A percentile compares a stretch with the other conserved stretches of the same genome.
Evolutionary conservation across 2,329 filamentous ascomycete species (phyloP).

Genomic region (Aspergillus jensenii): DNA sequence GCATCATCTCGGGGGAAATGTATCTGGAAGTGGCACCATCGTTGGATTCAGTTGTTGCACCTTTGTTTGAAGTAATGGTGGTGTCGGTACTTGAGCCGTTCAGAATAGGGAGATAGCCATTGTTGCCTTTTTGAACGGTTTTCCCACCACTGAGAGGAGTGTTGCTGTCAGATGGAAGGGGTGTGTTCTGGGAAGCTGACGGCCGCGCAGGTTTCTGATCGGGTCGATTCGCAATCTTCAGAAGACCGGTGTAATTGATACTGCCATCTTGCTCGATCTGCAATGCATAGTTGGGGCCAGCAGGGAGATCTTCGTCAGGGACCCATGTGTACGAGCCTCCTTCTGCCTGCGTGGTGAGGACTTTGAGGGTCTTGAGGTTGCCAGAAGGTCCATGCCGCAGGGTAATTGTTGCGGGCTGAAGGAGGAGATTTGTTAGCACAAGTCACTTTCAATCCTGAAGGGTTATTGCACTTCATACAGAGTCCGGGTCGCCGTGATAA

Average conservation of each 20-base stretch:
- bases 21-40: slow-evolving; percentile 14
- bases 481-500: slow-evolving; percentile 47
- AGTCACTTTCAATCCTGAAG: background rate
- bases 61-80: slow-evolving; percentile 15
- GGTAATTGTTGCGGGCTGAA: slow-evolving; percentile 55
- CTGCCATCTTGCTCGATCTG: slow-evolving; percentile 54
- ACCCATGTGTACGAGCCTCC: slow-evolving; percentile 54
- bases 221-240: slow-evolving; percentile 43
- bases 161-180: slow-evolving; percentile 12
- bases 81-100: slow-evolving; percentile 6
- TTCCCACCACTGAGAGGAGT: slow-evolving; percentile 11
- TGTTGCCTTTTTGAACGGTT: slow-evolving; percentile 19
- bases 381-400: slow-evolving; percentile 54
- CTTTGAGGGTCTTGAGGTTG: slow-evolving; percentile 52
- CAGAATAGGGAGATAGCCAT: slow-evolving; percentile 19
- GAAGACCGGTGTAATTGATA: slow-evolving; percentile 57
- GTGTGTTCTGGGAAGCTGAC: slow-evolving; percentile 1
- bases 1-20: slow-evolving; percentile 13
- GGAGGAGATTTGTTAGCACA: slow-evolving; percentile 14
- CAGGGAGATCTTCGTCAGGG: slow-evolving; percentile 43
- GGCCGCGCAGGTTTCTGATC: slow-evolving; percentile 14
- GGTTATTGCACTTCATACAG: slow-evolving; percentile 22
- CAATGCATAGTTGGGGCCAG: slow-evolving; percentile 57
- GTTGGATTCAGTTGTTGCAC: slow-evolving; percentile 15
- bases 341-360: slow-evolving; percentile 47